phyloP scores from a whole-genome alignment of 2,329 filamentous ascomycete species.

The Rhexocercosporidium sp. region DNA sequence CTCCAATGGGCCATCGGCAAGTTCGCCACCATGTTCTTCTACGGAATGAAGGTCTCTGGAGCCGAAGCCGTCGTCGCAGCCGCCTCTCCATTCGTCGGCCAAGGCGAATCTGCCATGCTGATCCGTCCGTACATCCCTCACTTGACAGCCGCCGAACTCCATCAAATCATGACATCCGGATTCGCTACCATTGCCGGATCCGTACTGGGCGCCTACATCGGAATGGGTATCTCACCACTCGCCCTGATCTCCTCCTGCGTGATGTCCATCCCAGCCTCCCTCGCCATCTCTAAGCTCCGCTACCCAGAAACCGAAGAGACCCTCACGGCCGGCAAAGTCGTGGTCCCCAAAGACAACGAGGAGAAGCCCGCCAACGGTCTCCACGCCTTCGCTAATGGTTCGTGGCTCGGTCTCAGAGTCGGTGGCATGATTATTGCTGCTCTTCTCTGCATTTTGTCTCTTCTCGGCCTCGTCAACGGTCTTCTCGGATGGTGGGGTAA shows the following conservation, averaged over 20 bases:
- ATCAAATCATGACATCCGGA: constrained; percentile 91
- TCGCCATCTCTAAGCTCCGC: constrained; percentile 87
- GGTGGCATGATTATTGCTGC: constrained; percentile 81
- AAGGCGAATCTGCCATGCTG: constrained; percentile 92
- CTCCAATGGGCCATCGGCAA: constrained; percentile 91
- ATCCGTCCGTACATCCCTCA: constrained; percentile 86
- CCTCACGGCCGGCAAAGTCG: constrained; percentile 79
- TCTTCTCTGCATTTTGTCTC: constrained; percentile 82
- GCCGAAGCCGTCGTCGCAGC: constrained; percentile 93
- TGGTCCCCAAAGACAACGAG: constrained; percentile 75
- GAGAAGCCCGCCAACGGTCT: constrained; percentile 79
- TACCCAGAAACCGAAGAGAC: constrained; percentile 89
- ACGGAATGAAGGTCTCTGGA: constrained; percentile 83
- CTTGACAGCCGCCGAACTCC: constrained; percentile 85
- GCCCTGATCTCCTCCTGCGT: constrained; percentile 90
- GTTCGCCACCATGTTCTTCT: constrained; percentile 91
- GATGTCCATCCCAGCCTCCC: constrained; percentile 92
- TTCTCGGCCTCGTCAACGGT: constrained; percentile 76
- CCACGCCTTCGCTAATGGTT: constrained; percentile 83
- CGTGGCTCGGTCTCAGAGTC: constrained; percentile 86
- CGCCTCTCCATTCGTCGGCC: constrained; percentile 91
- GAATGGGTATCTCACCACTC: constrained; percentile 81
- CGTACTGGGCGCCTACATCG: constrained; percentile 85
- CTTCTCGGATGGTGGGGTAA: constrained; percentile 83
- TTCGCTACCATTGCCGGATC: constrained; percentile 92